Percentiles rank a stretch among this genome's conserved stretches.
phyloP scores from a whole-genome alignment of 805 yeast genomes.

The Zygotorulaspora danielsina region DNA sequence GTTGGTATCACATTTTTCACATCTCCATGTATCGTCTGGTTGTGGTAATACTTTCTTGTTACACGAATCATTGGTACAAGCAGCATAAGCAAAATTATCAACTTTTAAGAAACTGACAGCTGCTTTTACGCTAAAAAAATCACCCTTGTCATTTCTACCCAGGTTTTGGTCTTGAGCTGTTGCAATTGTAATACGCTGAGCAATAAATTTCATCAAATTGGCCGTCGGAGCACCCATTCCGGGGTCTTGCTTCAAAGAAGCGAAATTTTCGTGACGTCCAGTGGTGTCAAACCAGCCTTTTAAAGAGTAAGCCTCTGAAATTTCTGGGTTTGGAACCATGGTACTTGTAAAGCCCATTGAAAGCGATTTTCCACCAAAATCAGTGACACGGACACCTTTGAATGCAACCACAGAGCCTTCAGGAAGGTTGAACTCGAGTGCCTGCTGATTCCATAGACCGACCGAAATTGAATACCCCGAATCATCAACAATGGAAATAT shows the following conservation, averaged over 20 bases:
- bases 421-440: conserved; percentile 67
- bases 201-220: conserved; percentile 40
- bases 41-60: conserved; percentile 78
- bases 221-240: conserved; percentile 36
- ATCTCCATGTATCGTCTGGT: conserved; percentile 77
- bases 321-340: conserved; percentile 76
- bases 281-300: conserved; percentile 93
- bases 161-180: conserved; percentile 62
- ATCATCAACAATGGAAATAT: conserved; percentile 80
- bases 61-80: conserved; percentile 75
- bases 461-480: conserved; percentile 68
- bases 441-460: conserved; percentile 89
- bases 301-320: conserved; percentile 77
- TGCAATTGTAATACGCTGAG: conserved; percentile 59
- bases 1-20: conserved; percentile 81
- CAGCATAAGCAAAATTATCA: conserved; percentile 83
- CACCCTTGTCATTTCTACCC: conserved; percentile 75
- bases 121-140: conserved; percentile 72
- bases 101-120: conserved; percentile 64
- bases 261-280: conserved; percentile 62
- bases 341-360: conserved; percentile 78
- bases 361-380: conserved; percentile 80
- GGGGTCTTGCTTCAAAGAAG: conserved; percentile 53
- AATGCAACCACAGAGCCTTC: conserved; percentile 85
- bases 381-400: conserved; percentile 85